Evolutionary conservation across 495 filamentous ascomycete genomes (phyloP), one percentile per base, ranked within the genome.

Genomic region (Jackrogersella multiformis): DNA sequence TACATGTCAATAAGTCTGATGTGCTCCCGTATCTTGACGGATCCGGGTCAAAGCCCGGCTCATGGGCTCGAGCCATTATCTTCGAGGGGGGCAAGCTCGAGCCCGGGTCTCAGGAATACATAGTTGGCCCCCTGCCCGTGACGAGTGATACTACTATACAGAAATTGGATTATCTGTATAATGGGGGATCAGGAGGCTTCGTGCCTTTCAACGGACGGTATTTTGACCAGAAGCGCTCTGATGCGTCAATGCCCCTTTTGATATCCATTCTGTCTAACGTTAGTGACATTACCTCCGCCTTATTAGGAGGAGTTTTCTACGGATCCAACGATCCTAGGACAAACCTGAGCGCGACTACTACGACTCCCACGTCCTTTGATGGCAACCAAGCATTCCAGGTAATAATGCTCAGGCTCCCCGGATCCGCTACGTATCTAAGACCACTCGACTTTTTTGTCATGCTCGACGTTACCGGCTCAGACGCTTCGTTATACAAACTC

Each of bases 1-100:
- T 87, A 15, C 70, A 72, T 20, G 80, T 83, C 15, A 87, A 87
- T 70, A 88, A 87, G 68, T 80, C 83, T 1, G 78, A 79, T 61
- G 77, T 77, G 18, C 66, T 84, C 6, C 57, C 74, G 0, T 88
- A 82, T 67, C 66, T 87, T 7, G 76, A 84, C 54, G 76, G 77
- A 32, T 58, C 65, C 32, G 77, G 64, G 0, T 32, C 64, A 2
- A 66, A 71, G n/a, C 85, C 83, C 3, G 61, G 66, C 5, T 70
- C 80, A 39, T 86, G 80, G 66, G 84, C 85, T 41, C 80, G 80
- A 36, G 83, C 76, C 8, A 75, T 80, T 32, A 73, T 87, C 23
- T 73, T 76, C 20, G 73, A 79, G 59, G 74, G 79, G n/a, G 76
- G 79, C 39, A 79, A 77, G 24, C 63, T 63, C 16, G 76, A 80